Evolutionary conservation across 1,284 basidiomycete species (phyloP).

Genomic region (Pyrrhoderma lamaoense): DNA sequence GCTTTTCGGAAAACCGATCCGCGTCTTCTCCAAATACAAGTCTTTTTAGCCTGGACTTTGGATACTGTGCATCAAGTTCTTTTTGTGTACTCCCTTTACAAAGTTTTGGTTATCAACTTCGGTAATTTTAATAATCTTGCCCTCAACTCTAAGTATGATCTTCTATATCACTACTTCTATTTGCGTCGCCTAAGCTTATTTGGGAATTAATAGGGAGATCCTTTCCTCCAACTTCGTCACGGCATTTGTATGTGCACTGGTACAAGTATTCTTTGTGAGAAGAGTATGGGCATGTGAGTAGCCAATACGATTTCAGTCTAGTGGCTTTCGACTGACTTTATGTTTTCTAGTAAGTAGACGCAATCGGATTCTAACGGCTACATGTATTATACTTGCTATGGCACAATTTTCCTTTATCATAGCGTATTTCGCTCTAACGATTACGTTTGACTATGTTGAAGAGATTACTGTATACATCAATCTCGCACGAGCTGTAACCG

Average conservation of each 20-base stretch:
- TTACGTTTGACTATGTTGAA: background rate
- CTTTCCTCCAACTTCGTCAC: background rate
- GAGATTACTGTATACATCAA: background rate
- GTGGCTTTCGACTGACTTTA: background rate
- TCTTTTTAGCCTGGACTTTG: constrained; percentile 2
- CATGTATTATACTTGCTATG: background rate
- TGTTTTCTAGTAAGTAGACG: constrained; percentile 3
- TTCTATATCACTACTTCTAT: background rate
- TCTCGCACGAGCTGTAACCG: background rate
- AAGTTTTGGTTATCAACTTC: constrained; percentile 3
- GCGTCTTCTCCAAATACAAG: background rate
- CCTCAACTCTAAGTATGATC: background rate
- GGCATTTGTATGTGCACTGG: background rate
- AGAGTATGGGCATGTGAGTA: constrained; percentile 10
- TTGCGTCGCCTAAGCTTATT: background rate
- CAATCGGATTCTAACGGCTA: background rate
- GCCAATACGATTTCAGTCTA: background rate
- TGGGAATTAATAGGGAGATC: background rate
- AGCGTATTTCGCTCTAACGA: background rate
- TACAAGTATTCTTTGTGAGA: constrained; percentile 2
- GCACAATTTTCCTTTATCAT: constrained; percentile 3
- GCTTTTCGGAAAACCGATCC: background rate
- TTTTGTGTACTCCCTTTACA: constrained; percentile 4
- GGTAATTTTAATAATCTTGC: background rate
- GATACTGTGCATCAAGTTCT: constrained; percentile 12